Conservation (phyloP, 768 basidiomycete genomes). For the Termitomyces sp. region DNA sequence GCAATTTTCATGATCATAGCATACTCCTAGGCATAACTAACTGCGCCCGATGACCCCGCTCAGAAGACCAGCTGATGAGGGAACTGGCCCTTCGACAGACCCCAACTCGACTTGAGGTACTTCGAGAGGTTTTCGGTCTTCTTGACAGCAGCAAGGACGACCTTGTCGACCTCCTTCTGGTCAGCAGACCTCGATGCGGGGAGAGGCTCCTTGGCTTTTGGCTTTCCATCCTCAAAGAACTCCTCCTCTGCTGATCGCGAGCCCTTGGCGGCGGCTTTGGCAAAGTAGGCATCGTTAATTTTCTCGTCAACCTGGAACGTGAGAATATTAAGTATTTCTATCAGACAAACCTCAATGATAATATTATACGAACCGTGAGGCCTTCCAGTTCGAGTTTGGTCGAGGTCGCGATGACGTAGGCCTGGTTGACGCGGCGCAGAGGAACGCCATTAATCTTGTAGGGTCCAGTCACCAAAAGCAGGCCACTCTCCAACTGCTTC, state of each 20-base stretch:
- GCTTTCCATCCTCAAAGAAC: conserved; percentile 94
- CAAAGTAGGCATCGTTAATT: conserved; percentile 92
- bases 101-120: conserved; percentile 91
- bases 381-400: conserved; percentile 83
- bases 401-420: conserved; percentile 97
- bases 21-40: conserved; percentile 24
- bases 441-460: conserved; percentile 99
- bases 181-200: conserved; percentile 84
- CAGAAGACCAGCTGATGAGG: conserved; percentile 94
- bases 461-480: conserved; percentile 95
- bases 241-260: conserved; percentile 88
- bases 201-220: conserved; percentile 83
- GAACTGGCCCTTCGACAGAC: conserved; percentile 95
- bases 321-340: neutral
- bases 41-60: conserved; percentile 19
- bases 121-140: conserved; percentile 88
- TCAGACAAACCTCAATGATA: neutral
- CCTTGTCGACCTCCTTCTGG: conserved; percentile 86
- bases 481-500: conserved; percentile 90
- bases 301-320: conserved; percentile 71
- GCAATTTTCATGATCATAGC: conserved; percentile 33
- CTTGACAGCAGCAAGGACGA: conserved; percentile 79
- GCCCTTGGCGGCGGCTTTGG: conserved; percentile 70
- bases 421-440: conserved; percentile 95
- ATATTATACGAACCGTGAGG: conserved; percentile 55